These are phyloP conservation scores for Herpetomonas muscarum DNA, from an alignment of 208 protist genomes.

Conservation along the genomic window DNA sequence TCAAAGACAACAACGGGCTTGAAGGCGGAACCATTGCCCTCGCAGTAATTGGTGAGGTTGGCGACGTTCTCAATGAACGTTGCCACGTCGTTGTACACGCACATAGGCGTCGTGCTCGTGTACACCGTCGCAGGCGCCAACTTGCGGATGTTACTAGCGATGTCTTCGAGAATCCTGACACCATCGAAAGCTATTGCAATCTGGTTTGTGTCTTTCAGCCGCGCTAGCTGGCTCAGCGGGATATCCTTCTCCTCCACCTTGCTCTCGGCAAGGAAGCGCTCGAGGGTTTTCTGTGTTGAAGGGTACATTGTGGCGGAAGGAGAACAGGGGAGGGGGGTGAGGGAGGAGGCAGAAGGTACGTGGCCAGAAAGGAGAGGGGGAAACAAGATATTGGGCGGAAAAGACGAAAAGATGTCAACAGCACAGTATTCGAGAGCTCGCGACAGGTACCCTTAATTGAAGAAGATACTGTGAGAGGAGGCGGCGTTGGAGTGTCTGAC, in stretches of 20 bases:
- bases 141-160: constrained; percentile 53
- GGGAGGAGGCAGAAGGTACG: constrained; percentile 4
- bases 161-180: constrained; percentile 72
- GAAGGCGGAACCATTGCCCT: constrained; percentile 16
- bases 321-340: constrained; percentile 8
- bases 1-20: constrained; percentile 60
- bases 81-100: constrained; percentile 53
- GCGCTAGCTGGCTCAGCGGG: constrained; percentile 39
- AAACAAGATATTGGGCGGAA: neutral
- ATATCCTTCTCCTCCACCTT: constrained; percentile 62
- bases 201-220: constrained; percentile 39
- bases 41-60: constrained; percentile 18
- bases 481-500: no score
- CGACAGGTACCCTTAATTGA: no score
- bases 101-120: constrained; percentile 61
- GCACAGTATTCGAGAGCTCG: no score
- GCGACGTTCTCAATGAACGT: constrained; percentile 27
- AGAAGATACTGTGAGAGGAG: no score
- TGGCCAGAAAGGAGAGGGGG: neutral
- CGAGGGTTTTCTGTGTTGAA: constrained; percentile 34
- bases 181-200: constrained; percentile 74
- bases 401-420: no score
- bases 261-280: constrained; percentile 55
- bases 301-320: constrained; percentile 16
- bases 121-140: constrained; percentile 58